These are phyloP conservation scores for Orbilia quercus DNA, from an alignment of 2,329 filamentous ascomycete genomes.

Conservation along the genomic window DNA sequence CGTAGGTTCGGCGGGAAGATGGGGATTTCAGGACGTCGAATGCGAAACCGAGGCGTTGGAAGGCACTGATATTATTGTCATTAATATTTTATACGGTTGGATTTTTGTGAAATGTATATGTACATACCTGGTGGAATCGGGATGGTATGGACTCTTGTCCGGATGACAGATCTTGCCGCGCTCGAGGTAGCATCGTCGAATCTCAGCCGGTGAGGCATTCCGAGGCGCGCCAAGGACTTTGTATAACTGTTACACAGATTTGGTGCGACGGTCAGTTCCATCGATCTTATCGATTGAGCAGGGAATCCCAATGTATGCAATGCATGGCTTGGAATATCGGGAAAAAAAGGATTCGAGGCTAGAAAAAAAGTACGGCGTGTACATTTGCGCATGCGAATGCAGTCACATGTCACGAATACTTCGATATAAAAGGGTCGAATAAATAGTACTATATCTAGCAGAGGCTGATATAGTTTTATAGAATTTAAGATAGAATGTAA, in stretches of 20 bases:
- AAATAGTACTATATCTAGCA: no score
- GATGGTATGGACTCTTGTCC: conserved; percentile 63
- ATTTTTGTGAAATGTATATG: neutral
- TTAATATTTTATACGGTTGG: neutral
- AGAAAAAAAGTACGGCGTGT: neutral
- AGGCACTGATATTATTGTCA: conserved; percentile 60
- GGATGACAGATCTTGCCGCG: conserved; percentile 64
- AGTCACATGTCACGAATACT: no score
- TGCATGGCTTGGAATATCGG: neutral
- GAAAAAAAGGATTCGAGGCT: neutral
- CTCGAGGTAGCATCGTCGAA: conserved; percentile 64
- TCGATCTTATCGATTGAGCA: conserved; percentile 4
- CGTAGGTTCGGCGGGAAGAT: conserved; percentile 62
- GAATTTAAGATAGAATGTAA: no score
- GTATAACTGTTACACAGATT: conserved; percentile 58
- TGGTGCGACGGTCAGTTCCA: neutral
- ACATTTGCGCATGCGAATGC: no score
- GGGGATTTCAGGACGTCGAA: conserved; percentile 64
- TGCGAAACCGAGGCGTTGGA: conserved; percentile 64
- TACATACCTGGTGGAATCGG: conserved; percentile 62
- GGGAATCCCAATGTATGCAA: no score
- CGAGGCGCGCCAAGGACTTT: conserved; percentile 63
- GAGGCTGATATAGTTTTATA: no score
- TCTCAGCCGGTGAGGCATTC: conserved; percentile 61
- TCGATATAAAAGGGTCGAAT: no score